phyloP scores from a whole-genome alignment of 2,329 filamentous ascomycete genomes.

The Cyphellophora europaea region DNA sequence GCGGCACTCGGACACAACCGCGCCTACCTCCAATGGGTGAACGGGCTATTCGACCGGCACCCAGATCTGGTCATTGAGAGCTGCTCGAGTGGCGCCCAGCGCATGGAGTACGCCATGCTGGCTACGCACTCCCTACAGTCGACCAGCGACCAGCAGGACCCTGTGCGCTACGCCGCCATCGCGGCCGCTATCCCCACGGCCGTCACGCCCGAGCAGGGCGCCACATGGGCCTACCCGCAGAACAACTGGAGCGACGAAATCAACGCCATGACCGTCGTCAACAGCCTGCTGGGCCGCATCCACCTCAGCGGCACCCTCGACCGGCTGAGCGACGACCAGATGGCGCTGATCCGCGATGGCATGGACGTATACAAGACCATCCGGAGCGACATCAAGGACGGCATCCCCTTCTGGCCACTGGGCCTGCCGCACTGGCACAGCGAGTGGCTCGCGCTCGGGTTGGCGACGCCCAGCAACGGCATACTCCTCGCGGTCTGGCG shows the following conservation, averaged over 20 bases:
- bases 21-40: slow-evolving; percentile 26
- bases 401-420: slow-evolving; percentile 25
- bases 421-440: slow-evolving; percentile 25
- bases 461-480: slow-evolving; percentile 6
- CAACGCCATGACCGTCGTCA: slow-evolving; percentile 27
- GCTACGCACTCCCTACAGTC: slow-evolving; percentile 24
- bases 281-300: slow-evolving; percentile 24
- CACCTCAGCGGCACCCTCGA: slow-evolving; percentile 25
- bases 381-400: slow-evolving; percentile 14
- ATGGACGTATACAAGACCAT: slow-evolving; percentile 24
- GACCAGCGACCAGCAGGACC: slow-evolving; percentile 28
- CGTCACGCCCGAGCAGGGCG: slow-evolving; percentile 27
- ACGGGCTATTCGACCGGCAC: slow-evolving; percentile 19
- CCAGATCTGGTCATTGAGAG: slow-evolving; percentile 26
- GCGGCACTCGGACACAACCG: slow-evolving; percentile 24
- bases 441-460: slow-evolving; percentile 23
- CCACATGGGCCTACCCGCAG: slow-evolving; percentile 29
- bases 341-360: slow-evolving; percentile 20
- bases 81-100: slow-evolving; percentile 27
- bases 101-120: slow-evolving; percentile 29
- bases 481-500: slow-evolving; percentile 19
- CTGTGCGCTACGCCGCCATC: slow-evolving; percentile 23
- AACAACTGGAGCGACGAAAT: slow-evolving; percentile 24
- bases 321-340: slow-evolving; percentile 16
- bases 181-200: slow-evolving; percentile 24